Percentiles rank a stretch among this genome's conserved stretches.
These are phyloP conservation scores for Calcarisporium arbuscula DNA, from an alignment of 2,329 filamentous ascomycete species.

Conservation along the genomic window DNA sequence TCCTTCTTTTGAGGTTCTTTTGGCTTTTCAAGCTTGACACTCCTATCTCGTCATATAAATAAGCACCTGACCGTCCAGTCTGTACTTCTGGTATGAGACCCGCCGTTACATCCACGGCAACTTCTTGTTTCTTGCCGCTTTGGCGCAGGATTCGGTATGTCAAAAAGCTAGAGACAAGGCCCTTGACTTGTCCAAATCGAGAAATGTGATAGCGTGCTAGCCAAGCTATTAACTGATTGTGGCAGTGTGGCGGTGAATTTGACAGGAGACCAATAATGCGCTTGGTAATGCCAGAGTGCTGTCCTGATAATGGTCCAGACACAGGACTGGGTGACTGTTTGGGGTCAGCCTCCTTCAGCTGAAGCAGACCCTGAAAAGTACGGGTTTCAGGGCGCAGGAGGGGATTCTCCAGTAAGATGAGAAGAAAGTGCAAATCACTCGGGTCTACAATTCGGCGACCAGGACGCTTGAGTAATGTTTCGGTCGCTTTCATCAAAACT, in stretches of 20 bases:
- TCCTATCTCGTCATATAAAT: constrained; percentile 72
- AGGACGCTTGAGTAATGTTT: constrained; percentile 74
- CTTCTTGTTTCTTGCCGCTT: constrained; percentile 57
- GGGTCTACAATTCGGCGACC: constrained; percentile 61
- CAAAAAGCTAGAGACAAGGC: constrained; percentile 71
- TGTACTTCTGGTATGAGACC: constrained; percentile 70
- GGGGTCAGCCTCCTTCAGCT: constrained; percentile 16
- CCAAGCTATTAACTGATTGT: constrained; percentile 73
- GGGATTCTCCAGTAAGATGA: constrained; percentile 75
- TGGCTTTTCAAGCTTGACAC: constrained; percentile 45
- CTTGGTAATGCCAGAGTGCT: constrained; percentile 81
- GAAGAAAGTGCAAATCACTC: constrained; percentile 67
- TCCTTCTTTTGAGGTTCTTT: constrained; percentile 46
- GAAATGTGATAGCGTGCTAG: constrained; percentile 62
- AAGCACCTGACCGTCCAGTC: constrained; percentile 58
- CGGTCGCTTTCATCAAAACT: constrained; percentile 68
- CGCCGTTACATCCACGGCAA: constrained; percentile 51
- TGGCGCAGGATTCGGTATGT: constrained; percentile 72
- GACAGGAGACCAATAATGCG: constrained; percentile 74
- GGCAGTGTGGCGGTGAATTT: constrained; percentile 68
- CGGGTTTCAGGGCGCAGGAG: constrained; percentile 50
- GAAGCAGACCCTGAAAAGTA: constrained; percentile 34
- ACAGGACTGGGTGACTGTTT: constrained; percentile 17
- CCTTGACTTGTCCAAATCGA: constrained; percentile 67
- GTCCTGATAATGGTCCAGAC: constrained; percentile 46